Percentiles rank a stretch among this genome's conserved stretches.
Evolutionary conservation across 768 basidiomycete genomes (phyloP).

Genomic region (Rossbeevera mucosa): DNA sequence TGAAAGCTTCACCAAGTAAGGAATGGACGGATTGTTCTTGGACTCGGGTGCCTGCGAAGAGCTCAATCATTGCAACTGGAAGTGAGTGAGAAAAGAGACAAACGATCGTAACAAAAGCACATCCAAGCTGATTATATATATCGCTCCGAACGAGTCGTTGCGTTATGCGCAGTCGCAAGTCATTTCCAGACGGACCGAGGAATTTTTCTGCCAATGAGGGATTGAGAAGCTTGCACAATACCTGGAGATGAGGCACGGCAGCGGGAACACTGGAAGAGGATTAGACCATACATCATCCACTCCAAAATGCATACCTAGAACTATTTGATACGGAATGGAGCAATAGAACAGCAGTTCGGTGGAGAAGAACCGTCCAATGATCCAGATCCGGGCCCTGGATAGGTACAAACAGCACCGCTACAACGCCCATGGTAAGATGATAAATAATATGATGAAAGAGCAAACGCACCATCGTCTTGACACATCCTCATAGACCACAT

Average conservation of each 20-base stretch:
- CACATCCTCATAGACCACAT: conserved; percentile 30
- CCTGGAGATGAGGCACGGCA: conserved; percentile 44
- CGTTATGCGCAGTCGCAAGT: conserved; percentile 33
- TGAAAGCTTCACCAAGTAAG: conserved; percentile 27
- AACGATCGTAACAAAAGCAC: conserved; percentile 39
- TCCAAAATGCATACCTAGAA: conserved; percentile 34
- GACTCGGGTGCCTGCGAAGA: conserved; percentile 48
- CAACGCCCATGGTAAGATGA: conserved; percentile 2
- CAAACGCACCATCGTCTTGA: conserved; percentile 18
- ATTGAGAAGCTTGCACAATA: conserved; percentile 47
- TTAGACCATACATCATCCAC: not conserved
- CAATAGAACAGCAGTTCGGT: conserved; percentile 44
- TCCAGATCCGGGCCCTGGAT: conserved; percentile 34
- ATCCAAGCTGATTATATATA: conserved; percentile 35
- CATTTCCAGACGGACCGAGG: conserved; percentile 30
- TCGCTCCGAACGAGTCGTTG: conserved; percentile 44
- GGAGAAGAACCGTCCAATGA: conserved; percentile 63
- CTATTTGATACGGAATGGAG: conserved; percentile 46
- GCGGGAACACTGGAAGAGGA: conserved; percentile 40
- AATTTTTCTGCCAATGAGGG: conserved; percentile 3
- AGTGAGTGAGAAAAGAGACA: conserved; percentile 26
- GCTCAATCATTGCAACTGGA: not conserved
- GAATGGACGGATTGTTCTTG: conserved; percentile 39
- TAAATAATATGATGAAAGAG: not conserved
- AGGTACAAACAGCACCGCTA: conserved; percentile 40